Conservation (phyloP, 2,329 filamentous ascomycete genomes). For the Sporothrix humicola region DNA sequence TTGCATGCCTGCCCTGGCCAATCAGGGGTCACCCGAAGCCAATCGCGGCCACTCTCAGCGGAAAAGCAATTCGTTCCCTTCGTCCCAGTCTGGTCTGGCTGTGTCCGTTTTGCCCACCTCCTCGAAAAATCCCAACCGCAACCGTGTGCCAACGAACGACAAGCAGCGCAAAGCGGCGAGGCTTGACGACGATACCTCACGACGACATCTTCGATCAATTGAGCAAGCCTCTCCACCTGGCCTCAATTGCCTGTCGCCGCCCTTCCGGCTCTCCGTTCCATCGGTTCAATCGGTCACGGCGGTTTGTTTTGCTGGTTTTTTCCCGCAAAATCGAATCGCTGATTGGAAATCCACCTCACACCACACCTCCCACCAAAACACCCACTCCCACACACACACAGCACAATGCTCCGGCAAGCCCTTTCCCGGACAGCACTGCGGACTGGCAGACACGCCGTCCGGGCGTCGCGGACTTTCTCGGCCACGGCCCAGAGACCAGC, state of each 20-base stretch:
- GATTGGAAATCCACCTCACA: constrained; percentile 30
- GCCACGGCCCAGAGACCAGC: constrained; percentile 78
- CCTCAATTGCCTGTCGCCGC: constrained; percentile 19
- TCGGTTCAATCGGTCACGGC: constrained; percentile 33
- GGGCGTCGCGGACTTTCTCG: constrained; percentile 78
- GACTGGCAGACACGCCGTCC: constrained; percentile 63
- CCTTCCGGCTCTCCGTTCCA: constrained; percentile 33
- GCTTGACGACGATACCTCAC: constrained; percentile 15
- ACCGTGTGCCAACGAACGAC: constrained; percentile 23
- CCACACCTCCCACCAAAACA: constrained; percentile 42
- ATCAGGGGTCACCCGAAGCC: constrained; percentile 37
- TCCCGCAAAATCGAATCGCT: constrained; percentile 41
- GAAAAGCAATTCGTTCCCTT: constrained; percentile 39
- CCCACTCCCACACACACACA: constrained; percentile 40
- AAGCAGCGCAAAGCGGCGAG: constrained; percentile 20
- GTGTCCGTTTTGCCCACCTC: constrained; percentile 36
- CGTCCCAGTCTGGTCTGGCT: constrained; percentile 31
- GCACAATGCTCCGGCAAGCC: constrained; percentile 71
- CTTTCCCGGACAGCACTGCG: constrained; percentile 72
- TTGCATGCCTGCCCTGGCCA: constrained; percentile 22
- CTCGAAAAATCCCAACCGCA: constrained; percentile 34
- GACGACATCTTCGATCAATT: not conserved
- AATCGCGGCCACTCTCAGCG: constrained; percentile 38
- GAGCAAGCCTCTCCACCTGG: not conserved
- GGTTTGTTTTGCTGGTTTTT: constrained; percentile 28